Conservation (phyloP, 108 stramenopile genomes). For the Cyclotella sp. region DNA sequence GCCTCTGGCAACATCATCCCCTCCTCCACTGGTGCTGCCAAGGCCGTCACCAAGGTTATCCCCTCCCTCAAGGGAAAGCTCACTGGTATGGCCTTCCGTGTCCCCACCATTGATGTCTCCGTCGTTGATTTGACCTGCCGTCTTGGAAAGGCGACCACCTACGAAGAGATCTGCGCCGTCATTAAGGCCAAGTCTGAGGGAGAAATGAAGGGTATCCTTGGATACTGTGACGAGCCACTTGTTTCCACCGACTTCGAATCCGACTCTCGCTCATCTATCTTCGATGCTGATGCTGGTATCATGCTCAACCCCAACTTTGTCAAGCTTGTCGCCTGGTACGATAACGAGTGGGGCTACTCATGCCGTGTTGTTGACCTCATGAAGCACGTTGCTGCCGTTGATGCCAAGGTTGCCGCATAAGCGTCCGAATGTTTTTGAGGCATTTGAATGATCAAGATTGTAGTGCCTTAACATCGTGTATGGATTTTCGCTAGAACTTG, state of each 20-base stretch:
- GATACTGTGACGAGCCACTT: slow-evolving; percentile 98
- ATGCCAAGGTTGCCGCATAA: slow-evolving; percentile 87
- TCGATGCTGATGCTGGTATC: slow-evolving; percentile 98
- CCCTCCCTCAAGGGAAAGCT: slow-evolving; percentile 97
- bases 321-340: slow-evolving; percentile 98
- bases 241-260: slow-evolving; percentile 98
- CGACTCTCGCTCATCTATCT: slow-evolving; percentile 96
- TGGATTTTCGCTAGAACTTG: slow-evolving; percentile 11
- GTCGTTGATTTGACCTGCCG: slow-evolving; percentile 97
- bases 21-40: slow-evolving; percentile 99
- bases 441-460: slow-evolving; percentile 12
- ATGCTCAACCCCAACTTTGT: slow-evolving; percentile 95
- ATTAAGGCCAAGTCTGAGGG: slow-evolving; percentile 92
- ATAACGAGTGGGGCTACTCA: slow-evolving; percentile 97
- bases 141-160: slow-evolving; percentile 91
- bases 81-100: slow-evolving; percentile 99
- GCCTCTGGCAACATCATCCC: slow-evolving; percentile 99
- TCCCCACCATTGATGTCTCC: slow-evolving; percentile 98
- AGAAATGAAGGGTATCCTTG: slow-evolving; percentile 98
- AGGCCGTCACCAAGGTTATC: slow-evolving; percentile 99
- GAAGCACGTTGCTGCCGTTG: slow-evolving; percentile 93
- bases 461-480: no score
- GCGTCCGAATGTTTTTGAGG: not conserved
- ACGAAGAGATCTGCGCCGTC: slow-evolving; percentile 97
- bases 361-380: slow-evolving; percentile 96